Percentiles rank a stretch among this genome's conserved stretches.
phyloP scores from a whole-genome alignment of 2,329 filamentous ascomycete species.

The Acephala macrosclerotiorum region DNA sequence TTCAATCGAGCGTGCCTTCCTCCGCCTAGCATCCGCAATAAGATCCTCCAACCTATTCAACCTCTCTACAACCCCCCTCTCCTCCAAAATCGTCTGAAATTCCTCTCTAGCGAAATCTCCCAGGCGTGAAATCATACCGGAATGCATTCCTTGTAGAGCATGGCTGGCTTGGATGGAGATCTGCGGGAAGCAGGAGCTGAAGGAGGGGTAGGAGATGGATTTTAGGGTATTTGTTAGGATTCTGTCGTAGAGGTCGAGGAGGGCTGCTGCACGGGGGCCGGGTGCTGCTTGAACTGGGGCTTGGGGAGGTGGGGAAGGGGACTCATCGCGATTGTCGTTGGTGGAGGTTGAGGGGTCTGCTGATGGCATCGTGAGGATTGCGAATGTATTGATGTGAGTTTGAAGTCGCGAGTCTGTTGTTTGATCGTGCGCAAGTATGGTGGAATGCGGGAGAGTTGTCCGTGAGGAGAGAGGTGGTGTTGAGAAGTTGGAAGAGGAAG shows the following conservation, averaged over 20 bases:
- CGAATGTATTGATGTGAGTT: neutral
- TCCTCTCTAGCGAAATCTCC: conserved; percentile 59
- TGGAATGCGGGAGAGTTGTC: neutral
- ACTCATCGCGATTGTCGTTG: neutral
- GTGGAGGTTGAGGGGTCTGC: neutral
- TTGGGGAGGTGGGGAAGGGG: conserved; percentile 37
- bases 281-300: conserved; percentile 47
- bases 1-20: conserved; percentile 27
- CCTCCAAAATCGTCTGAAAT: conserved; percentile 61
- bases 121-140: conserved; percentile 64
- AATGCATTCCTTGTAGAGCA: conserved; percentile 61
- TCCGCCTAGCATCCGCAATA: conserved; percentile 55
- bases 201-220: conserved; percentile 63
- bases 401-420: neutral
- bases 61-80: conserved; percentile 60
- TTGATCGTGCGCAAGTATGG: neutral
- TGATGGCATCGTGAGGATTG: conserved; percentile 17
- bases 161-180: conserved; percentile 59
- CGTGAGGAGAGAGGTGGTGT: neutral
- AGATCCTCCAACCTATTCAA: conserved; percentile 67
- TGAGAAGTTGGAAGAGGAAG: conserved; percentile 11
- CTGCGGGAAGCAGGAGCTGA: conserved; percentile 68
- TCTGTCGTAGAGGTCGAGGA: conserved; percentile 60
- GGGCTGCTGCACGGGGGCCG: conserved; percentile 62
- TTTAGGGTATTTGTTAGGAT: conserved; percentile 61